These are phyloP conservation scores for Chrysoporthe cubensis DNA, from an alignment of 2,329 filamentous ascomycete species.

Conservation along the genomic window DNA sequence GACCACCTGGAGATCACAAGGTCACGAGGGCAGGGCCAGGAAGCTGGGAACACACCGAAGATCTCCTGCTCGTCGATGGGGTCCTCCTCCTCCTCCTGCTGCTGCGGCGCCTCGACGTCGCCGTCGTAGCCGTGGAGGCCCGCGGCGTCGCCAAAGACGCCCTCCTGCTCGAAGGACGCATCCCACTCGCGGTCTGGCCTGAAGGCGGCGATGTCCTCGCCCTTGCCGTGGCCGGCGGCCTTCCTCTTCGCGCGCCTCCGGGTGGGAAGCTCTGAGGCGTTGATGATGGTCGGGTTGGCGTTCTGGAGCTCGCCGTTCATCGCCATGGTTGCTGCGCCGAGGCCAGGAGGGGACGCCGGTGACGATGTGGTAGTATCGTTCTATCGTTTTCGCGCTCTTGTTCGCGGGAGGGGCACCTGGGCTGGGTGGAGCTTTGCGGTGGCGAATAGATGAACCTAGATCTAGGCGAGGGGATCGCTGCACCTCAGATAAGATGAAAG, in stretches of 20 bases:
- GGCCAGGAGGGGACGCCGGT: neutral
- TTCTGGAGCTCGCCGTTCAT: slow-evolving; percentile 59
- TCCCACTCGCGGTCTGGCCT: slow-evolving; percentile 40
- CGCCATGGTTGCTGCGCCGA: slow-evolving; percentile 42
- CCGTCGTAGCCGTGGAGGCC: slow-evolving; percentile 38
- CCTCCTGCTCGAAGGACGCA: slow-evolving; percentile 31
- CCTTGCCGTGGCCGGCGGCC: slow-evolving; percentile 51
- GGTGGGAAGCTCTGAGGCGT: slow-evolving; percentile 84
- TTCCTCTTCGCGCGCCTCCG: slow-evolving; percentile 59
- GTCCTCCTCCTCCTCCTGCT: slow-evolving; percentile 67
- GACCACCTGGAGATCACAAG: neutral
- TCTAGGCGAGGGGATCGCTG: slow-evolving; percentile 21
- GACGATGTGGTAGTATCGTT: neutral
- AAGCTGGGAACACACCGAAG: slow-evolving; percentile 64
- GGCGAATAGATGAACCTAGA: neutral
- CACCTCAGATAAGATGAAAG: slow-evolving; percentile 18
- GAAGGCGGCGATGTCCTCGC: slow-evolving; percentile 51
- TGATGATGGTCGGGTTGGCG: slow-evolving; percentile 92
- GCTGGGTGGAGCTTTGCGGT: slow-evolving; percentile 6
- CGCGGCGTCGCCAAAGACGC: slow-evolving; percentile 40
- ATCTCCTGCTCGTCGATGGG: slow-evolving; percentile 97
- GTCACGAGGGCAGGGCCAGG: neutral
- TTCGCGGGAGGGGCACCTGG: neutral
- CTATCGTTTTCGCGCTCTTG: neutral
- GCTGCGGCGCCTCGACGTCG: slow-evolving; percentile 47